A percentile compares a stretch with the other conserved stretches of the same genome.
Conservation (phyloP, 164 flowering plant species). For the Dillenia suffruticosa region DNA sequence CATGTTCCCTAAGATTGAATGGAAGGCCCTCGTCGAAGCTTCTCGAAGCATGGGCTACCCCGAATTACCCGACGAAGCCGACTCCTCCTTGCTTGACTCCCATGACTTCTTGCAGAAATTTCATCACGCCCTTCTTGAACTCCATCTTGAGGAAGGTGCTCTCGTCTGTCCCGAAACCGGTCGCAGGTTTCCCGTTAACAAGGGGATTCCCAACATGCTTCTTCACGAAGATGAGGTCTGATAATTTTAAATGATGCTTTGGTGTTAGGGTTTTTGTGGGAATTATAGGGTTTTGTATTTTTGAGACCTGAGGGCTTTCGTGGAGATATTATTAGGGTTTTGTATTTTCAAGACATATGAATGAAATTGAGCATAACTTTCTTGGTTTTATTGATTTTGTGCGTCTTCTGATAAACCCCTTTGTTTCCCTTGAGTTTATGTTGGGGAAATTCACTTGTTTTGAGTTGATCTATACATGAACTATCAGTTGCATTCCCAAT, state of each 20-base stretch:
- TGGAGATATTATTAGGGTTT: not conserved
- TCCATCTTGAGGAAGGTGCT: slow-evolving; percentile 84
- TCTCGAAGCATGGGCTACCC: slow-evolving; percentile 56
- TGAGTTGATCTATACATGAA: too few species aligned
- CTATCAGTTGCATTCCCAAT: too few species aligned
- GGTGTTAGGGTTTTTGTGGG: not conserved
- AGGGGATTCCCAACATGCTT: slow-evolving; percentile 95
- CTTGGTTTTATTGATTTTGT: too few species aligned
- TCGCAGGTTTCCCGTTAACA: slow-evolving; percentile 63
- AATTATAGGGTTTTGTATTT: not conserved
- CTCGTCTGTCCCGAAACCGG: slow-evolving; percentile 89
- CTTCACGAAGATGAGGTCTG: slow-evolving; percentile 92
- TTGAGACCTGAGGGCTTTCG: too few species aligned
- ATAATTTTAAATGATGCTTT: slow-evolving; percentile 3
- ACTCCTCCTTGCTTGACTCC: slow-evolving; percentile 54
- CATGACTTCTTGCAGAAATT: slow-evolving; percentile 60
- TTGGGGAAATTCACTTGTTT: too few species aligned
- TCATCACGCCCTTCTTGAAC: slow-evolving; percentile 82
- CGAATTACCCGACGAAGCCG: slow-evolving; percentile 67
- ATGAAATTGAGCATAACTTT: too few species aligned
- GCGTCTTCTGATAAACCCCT: too few species aligned
- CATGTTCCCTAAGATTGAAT: slow-evolving; percentile 53
- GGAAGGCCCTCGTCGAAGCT: slow-evolving; percentile 73
- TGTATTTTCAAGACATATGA: not conserved
- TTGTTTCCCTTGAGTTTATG: too few species aligned